A percentile compares a stretch with the other conserved stretches of the same genome.
Conservation (phyloP, 1,139 yeast genomes). For the Saccharomyces hybrid region DNA sequence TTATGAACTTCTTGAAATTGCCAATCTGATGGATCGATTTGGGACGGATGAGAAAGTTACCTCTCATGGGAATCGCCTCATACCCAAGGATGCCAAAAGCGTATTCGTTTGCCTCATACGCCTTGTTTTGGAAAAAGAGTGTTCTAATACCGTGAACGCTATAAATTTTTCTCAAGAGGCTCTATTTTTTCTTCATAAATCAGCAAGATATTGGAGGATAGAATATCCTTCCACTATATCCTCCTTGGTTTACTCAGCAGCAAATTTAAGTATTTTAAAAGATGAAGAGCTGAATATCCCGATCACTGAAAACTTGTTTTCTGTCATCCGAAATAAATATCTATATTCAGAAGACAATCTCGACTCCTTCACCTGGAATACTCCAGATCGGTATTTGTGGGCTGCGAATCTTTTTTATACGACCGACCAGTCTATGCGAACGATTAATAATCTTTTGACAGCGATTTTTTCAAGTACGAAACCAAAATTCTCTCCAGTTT, state of each 20-base stretch:
- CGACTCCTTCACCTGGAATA: slow-evolving; percentile 47
- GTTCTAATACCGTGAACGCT: slow-evolving; percentile 22
- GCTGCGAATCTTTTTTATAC: slow-evolving; percentile 40
- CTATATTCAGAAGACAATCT: slow-evolving; percentile 37
- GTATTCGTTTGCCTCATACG: slow-evolving; percentile 32
- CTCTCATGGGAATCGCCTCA: slow-evolving; percentile 34
- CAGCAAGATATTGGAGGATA: slow-evolving; percentile 56
- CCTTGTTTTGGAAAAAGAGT: slow-evolving; percentile 32
- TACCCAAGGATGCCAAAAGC: slow-evolving; percentile 38
- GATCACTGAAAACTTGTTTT: slow-evolving; percentile 24
- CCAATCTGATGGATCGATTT: slow-evolving; percentile 37
- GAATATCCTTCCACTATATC: slow-evolving; percentile 45
- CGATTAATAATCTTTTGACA: slow-evolving; percentile 41
- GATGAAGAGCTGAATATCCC: slow-evolving; percentile 29
- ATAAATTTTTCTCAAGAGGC: slow-evolving; percentile 37
- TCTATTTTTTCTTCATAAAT: slow-evolving; percentile 38
- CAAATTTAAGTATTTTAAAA: slow-evolving; percentile 38
- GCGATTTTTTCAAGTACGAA: slow-evolving; percentile 44
- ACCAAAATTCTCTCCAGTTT: slow-evolving; percentile 56
- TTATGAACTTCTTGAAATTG: slow-evolving; percentile 38
- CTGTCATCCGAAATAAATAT: slow-evolving; percentile 21
- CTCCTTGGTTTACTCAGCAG: slow-evolving; percentile 46
- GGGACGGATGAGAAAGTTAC: slow-evolving; percentile 31
- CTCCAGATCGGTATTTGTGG: slow-evolving; percentile 50
- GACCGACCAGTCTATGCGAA: slow-evolving; percentile 42